Percentiles rank a stretch among this genome's conserved stretches.
These are phyloP conservation scores for Candida sojae DNA, from an alignment of 1,139 yeast genomes.

Conservation along the genomic window DNA sequence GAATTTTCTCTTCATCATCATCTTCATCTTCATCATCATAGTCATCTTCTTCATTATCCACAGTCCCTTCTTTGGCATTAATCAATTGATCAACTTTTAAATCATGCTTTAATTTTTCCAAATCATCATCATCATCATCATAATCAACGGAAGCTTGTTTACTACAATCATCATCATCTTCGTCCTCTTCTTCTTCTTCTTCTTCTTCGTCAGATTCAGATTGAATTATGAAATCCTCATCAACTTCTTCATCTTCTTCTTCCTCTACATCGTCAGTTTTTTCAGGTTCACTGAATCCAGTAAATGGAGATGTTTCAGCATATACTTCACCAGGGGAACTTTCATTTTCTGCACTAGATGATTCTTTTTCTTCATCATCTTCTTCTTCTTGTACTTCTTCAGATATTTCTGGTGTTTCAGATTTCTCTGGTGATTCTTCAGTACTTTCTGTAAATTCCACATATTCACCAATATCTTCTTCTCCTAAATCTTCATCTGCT, in stretches of 20 bases:
- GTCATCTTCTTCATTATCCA: slow-evolving; percentile 27
- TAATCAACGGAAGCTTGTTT: slow-evolving; percentile 15
- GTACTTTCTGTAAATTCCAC: background rate
- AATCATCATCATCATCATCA: slow-evolving; percentile 30
- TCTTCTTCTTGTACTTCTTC: slow-evolving; percentile 1
- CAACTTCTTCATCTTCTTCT: slow-evolving; percentile 11
- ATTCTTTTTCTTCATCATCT: slow-evolving; percentile 19
- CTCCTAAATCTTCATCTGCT: slow-evolving; percentile 16
- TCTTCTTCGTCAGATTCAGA: slow-evolving; percentile 17
- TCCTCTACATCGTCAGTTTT: slow-evolving; percentile 21
- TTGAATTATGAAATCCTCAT: slow-evolving; percentile 15
- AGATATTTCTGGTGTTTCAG: too few relatives aligned
- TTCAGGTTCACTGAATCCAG: slow-evolving; percentile 23
- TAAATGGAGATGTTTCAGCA: slow-evolving; percentile 18
- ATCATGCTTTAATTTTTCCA: slow-evolving; percentile 33
- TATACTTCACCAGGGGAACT: slow-evolving; percentile 14
- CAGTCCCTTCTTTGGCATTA: slow-evolving; percentile 15
- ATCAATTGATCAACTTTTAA: slow-evolving; percentile 32
- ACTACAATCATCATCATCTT: slow-evolving; percentile 3
- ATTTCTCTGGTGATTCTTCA: background rate
- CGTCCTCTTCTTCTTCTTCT: slow-evolving; percentile 23
- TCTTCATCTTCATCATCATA: slow-evolving; percentile 17
- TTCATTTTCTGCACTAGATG: slow-evolving; percentile 15
- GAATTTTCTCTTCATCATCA: slow-evolving; percentile 21
- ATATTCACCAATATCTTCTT: slow-evolving; percentile 1